Conservation (phyloP, 345 rosid species). For the Citrus reticulata region DNA sequence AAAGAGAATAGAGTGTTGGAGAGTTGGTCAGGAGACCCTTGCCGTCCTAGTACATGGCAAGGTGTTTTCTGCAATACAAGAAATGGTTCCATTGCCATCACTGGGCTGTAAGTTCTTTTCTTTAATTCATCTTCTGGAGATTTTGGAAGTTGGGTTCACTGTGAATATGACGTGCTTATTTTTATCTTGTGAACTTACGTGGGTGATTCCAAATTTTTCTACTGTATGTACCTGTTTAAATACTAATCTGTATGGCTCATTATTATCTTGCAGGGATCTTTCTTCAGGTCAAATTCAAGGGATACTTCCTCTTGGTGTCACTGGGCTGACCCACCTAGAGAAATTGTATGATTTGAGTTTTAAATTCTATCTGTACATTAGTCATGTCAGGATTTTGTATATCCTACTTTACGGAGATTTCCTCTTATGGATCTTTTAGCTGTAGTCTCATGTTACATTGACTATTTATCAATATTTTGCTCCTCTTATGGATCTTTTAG, state of each 20-base stretch:
- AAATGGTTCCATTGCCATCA: conserved; percentile 32
- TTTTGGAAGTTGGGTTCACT: not conserved
- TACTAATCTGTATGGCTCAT: not conserved
- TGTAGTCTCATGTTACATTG: not conserved
- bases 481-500: not conserved
- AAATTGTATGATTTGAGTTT: conserved; percentile 40
- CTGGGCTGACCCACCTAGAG: conserved; percentile 30
- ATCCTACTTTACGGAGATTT: not conserved
- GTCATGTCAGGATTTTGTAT: not conserved
- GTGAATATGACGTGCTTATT: not conserved
- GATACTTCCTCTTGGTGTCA: conserved; percentile 32
- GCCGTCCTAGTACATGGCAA: conserved; percentile 46
- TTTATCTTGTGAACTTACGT: not conserved
- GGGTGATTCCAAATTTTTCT: not conserved
- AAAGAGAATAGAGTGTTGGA: conserved; percentile 21
- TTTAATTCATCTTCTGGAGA: conserved; percentile 6
- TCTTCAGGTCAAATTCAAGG: conserved; percentile 38
- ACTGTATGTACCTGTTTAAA: not conserved
- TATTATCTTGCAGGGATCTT: conserved; percentile 35
- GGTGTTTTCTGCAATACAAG: conserved; percentile 40
- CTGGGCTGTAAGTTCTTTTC: conserved; percentile 41
- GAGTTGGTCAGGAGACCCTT: conserved; percentile 77
- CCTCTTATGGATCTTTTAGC: not conserved
- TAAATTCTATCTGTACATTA: not conserved
- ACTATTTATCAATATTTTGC: not conserved